Percentiles rank a stretch among this genome's conserved stretches.
These are phyloP conservation scores for Cytospora leucostoma DNA, from an alignment of 2,329 filamentous ascomycete genomes.

Conservation along the genomic window DNA sequence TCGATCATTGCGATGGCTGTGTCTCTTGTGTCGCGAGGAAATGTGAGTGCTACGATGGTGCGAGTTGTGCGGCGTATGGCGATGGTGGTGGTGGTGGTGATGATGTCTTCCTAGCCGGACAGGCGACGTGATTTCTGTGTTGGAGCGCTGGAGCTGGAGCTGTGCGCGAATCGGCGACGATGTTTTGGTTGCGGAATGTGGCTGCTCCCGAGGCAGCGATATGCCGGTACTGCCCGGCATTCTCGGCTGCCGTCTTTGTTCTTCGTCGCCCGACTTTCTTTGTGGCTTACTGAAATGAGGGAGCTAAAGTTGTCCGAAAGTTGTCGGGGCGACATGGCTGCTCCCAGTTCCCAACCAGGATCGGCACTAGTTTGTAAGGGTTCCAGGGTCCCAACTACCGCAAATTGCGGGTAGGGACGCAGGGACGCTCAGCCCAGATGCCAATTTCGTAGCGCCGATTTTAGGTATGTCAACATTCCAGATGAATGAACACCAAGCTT, in stretches of 20 bases:
- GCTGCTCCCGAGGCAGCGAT: slow-evolving; percentile 13
- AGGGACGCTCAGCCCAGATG: slow-evolving; percentile 18
- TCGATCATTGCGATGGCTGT: slow-evolving; percentile 37
- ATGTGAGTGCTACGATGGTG: slow-evolving; percentile 36
- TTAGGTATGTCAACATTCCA: slow-evolving; percentile 7
- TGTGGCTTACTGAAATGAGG: slow-evolving; percentile 1
- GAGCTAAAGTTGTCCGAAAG: neutral
- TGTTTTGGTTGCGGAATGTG: slow-evolving; percentile 27
- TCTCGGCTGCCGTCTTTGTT: slow-evolving; percentile 5
- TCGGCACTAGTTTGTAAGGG: slow-evolving; percentile 8
- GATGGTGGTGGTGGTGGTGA: slow-evolving; percentile 35
- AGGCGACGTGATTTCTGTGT: slow-evolving; percentile 55
- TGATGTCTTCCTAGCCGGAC: slow-evolving; percentile 44
- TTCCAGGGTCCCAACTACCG: slow-evolving; percentile 3
- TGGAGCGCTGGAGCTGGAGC: slow-evolving; percentile 58
- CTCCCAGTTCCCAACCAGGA: slow-evolving; percentile 14
- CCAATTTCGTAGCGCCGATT: slow-evolving; percentile 21
- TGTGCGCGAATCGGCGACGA: slow-evolving; percentile 43
- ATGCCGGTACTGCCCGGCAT: slow-evolving; percentile 23
- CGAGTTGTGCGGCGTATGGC: slow-evolving; percentile 34
- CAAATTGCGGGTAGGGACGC: slow-evolving; percentile 15
- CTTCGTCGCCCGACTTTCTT: neutral
- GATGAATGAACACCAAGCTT: slow-evolving; percentile 13
- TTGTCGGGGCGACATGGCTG: slow-evolving; percentile 5
- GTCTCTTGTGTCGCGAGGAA: slow-evolving; percentile 39